A percentile compares a stretch with the other conserved stretches of the same genome.
Evolutionary conservation across 1,139 yeast genomes (phyloP).

Genomic region (Chernovozyma sophiae-reginae): DNA sequence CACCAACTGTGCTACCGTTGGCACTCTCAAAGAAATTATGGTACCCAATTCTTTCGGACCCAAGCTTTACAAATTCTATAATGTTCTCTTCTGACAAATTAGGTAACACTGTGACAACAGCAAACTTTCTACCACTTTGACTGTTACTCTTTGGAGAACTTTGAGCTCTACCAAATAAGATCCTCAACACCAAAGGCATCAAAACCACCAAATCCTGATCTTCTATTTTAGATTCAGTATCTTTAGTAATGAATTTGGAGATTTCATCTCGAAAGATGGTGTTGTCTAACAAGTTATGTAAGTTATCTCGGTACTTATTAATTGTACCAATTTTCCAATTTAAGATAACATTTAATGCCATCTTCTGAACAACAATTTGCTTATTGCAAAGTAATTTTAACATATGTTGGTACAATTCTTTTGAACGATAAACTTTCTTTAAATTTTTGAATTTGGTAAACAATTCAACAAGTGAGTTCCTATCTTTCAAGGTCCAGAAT

Average conservation of each 20-base stretch:
- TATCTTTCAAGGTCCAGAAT: constrained; percentile 60
- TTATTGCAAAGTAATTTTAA: constrained; percentile 61
- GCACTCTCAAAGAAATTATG: constrained; percentile 27
- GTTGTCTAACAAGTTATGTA: constrained; percentile 76
- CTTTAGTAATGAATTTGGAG: constrained; percentile 51
- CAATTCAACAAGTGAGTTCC: constrained; percentile 55
- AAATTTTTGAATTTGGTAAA: constrained; percentile 66
- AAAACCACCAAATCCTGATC: constrained; percentile 53
- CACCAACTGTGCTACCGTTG: constrained; percentile 6
- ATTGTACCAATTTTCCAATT: constrained; percentile 58
- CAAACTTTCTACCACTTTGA: constrained; percentile 68
- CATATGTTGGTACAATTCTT: constrained; percentile 50
- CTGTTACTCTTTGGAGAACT: constrained; percentile 54
- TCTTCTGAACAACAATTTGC: constrained; percentile 58
- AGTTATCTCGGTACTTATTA: constrained; percentile 66
- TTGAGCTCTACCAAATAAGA: constrained; percentile 85
- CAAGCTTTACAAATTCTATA: constrained; percentile 56
- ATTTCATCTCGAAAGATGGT: constrained; percentile 83
- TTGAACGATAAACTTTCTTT: constrained; percentile 47
- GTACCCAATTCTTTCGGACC: constrained; percentile 52
- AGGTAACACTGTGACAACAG: constrained; percentile 70
- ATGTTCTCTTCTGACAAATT: constrained; percentile 55
- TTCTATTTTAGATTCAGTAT: constrained; percentile 55
- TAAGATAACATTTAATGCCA: constrained; percentile 70
- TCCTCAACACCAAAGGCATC: constrained; percentile 72